Percentiles rank a stretch among this genome's conserved stretches.
phyloP scores from a whole-genome alignment of 768 basidiomycete species.

The Tephrocybe sp. region DNA sequence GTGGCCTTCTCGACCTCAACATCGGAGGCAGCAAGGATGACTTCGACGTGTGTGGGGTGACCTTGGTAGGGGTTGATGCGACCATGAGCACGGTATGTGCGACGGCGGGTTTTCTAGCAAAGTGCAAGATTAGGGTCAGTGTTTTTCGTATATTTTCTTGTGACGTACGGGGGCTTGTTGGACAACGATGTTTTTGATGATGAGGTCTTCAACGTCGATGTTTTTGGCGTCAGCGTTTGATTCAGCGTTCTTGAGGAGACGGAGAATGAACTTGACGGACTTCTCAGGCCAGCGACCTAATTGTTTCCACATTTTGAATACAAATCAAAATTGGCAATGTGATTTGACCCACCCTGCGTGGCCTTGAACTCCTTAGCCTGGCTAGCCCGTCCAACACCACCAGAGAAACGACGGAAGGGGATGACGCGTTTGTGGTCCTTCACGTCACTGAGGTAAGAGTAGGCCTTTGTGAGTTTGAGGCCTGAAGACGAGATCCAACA shows the following conservation, averaged over 20 bases:
- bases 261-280: slow-evolving; percentile 91
- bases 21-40: slow-evolving; percentile 79
- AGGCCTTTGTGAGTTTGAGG: slow-evolving; percentile 91
- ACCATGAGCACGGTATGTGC: slow-evolving; percentile 98
- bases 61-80: slow-evolving; percentile 99
- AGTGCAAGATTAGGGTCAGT: slow-evolving; percentile 6
- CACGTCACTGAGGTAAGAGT: slow-evolving; percentile 90
- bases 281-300: slow-evolving; percentile 99
- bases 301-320: not conserved
- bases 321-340: not conserved
- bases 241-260: slow-evolving; percentile 97
- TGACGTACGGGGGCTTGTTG: slow-evolving; percentile 93
- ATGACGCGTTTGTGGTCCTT: slow-evolving; percentile 96
- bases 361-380: slow-evolving; percentile 97
- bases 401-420: slow-evolving; percentile 93
- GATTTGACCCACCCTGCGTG: slow-evolving; percentile 75
- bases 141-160: not conserved
- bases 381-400: slow-evolving; percentile 91
- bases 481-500: slow-evolving; percentile 46
- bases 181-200: slow-evolving; percentile 96
- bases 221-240: slow-evolving; percentile 98
- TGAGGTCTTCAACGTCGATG: slow-evolving; percentile 86
- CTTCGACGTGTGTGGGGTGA: slow-evolving; percentile 94
- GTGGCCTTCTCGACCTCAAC: slow-evolving; percentile 90
- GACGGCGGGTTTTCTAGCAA: slow-evolving; percentile 96